These are phyloP conservation scores for Lanzia echinophila DNA, from an alignment of 2,329 filamentous ascomycete species.

Conservation along the genomic window DNA sequence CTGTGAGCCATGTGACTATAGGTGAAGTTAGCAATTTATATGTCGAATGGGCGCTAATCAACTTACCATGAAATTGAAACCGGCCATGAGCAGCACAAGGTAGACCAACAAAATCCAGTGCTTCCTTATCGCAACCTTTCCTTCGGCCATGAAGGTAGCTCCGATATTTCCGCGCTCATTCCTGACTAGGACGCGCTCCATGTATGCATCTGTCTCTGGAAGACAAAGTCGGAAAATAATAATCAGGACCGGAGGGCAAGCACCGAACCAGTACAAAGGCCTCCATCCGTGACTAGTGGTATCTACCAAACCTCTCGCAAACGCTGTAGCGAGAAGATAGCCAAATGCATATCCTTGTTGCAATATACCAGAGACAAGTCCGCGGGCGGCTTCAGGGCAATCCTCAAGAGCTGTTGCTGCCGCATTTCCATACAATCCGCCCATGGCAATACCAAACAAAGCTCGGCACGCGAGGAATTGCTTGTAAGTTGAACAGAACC, in stretches of 20 bases:
- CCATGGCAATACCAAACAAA: conserved; percentile 77
- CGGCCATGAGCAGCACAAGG: conserved; percentile 79
- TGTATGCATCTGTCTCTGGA: conserved; percentile 71
- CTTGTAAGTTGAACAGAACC: conserved; percentile 63
- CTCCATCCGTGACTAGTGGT: conserved; percentile 78
- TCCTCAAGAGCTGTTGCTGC: conserved; percentile 72
- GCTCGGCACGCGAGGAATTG: conserved; percentile 66
- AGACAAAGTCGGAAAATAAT: conserved; percentile 72
- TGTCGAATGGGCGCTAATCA: too few species aligned
- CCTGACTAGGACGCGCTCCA: conserved; percentile 58
- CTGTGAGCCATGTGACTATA: conserved; percentile 33
- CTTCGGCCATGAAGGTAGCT: conserved; percentile 66
- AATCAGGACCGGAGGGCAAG: conserved; percentile 71
- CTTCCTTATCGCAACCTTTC: conserved; percentile 67
- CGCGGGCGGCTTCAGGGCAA: conserved; percentile 44
- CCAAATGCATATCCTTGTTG: conserved; percentile 79
- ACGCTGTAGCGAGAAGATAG: conserved; percentile 69
- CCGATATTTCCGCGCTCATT: conserved; percentile 53
- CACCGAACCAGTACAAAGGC: conserved; percentile 84
- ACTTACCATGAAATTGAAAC: conserved; percentile 85
- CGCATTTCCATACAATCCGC: conserved; percentile 71
- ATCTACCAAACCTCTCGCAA: conserved; percentile 60
- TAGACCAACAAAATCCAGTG: conserved; percentile 80
- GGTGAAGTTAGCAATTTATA: neutral
- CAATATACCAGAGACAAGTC: conserved; percentile 74